phyloP scores from a whole-genome alignment of 1,284 basidiomycete genomes.

The Porogramme epimiltina region DNA sequence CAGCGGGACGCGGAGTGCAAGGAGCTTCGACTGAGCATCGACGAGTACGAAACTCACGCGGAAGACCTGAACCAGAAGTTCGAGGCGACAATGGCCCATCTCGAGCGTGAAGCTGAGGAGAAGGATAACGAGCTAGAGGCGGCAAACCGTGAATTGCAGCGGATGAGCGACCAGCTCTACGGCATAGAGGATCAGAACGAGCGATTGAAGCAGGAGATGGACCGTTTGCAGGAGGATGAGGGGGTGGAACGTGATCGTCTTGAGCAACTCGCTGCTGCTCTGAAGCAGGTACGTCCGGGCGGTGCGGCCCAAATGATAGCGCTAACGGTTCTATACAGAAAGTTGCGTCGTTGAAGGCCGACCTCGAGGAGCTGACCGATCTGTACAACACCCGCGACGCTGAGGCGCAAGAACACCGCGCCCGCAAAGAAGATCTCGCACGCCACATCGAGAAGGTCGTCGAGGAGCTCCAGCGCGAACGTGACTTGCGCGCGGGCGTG shows the following conservation, averaged over 20 bases:
- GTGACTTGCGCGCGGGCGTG: conserved; percentile 54
- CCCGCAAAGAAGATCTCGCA: conserved; percentile 76
- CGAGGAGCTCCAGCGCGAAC: conserved; percentile 59
- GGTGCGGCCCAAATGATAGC: not conserved
- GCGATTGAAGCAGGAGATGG: conserved; percentile 50
- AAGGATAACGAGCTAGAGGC: conserved; percentile 71
- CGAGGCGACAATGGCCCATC: conserved; percentile 69
- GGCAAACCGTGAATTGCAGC: conserved; percentile 75
- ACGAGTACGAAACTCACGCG: conserved; percentile 71
- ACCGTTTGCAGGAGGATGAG: conserved; percentile 62
- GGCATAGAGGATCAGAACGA: conserved; percentile 61
- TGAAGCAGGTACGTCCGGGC: conserved; percentile 68
- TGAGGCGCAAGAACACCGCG: conserved; percentile 62
- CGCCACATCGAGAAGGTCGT: conserved; percentile 77
- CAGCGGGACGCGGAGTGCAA: conserved; percentile 76
- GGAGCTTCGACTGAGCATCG: conserved; percentile 70
- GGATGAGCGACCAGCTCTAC: conserved; percentile 66
- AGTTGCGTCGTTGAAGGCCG: conserved; percentile 58
- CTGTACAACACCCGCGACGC: conserved; percentile 60
- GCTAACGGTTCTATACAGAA: conserved; percentile 49
- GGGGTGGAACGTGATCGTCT: conserved; percentile 71
- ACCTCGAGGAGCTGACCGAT: conserved; percentile 63
- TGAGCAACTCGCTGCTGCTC: conserved; percentile 67
- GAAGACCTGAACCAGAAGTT: conserved; percentile 73
- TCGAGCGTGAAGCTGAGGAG: conserved; percentile 70